Base-by-base conservation (phyloP, 495 filamentous ascomycete genomes). In the Darksidea phi region DNA sequence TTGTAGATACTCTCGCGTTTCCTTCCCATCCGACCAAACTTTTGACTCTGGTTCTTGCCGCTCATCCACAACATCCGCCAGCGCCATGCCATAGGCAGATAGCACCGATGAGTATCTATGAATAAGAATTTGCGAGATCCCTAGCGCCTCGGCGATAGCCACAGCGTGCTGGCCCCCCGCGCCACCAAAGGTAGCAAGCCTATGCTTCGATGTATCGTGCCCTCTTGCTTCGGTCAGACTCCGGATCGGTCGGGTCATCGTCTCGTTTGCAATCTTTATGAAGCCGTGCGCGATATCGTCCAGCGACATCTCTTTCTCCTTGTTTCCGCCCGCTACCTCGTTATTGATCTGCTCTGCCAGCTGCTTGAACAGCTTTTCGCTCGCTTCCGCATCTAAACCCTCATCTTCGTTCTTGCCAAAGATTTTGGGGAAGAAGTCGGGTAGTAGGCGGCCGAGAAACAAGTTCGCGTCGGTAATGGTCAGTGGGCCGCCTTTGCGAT, bases 351-450 rank as follows among this genome's bases (percentile, higher is more conserved):
- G 80, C 11, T 88, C 80, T 0, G 92, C 85, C 32, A 97, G 76
- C 57, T 93, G 85, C 48, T 86, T 75, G 64, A 98, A 90, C 5
- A 89, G 77, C 67, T 84, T 86, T 64, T 86, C 79, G 51, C 89
- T 95, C 0, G 88, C 88, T 56, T 87, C 81, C 11, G 81, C 78
- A 70, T 98, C 94, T 11, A 98, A 73, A 0, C 86, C 88, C 71
- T 96, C 87, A 59, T 97, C 79, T 70, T 98, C 94, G 38, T 90
- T 88, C 70, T 89, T 86, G 25, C 94, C 94, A 64, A 98, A 97
- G 55, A 98, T 97, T 67, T 94, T 92, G 3, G 94, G 94, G 73
- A 98, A 98, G 76, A 96, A 97, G 61, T 96, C 90, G 0, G 94
- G 93, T 32, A 96, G 69, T 21, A 98, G 76, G 17, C 94, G 83